These are phyloP conservation scores for Talaromyces nanjingensis DNA, from an alignment of 495 filamentous ascomycete species.

Conservation along the genomic window DNA sequence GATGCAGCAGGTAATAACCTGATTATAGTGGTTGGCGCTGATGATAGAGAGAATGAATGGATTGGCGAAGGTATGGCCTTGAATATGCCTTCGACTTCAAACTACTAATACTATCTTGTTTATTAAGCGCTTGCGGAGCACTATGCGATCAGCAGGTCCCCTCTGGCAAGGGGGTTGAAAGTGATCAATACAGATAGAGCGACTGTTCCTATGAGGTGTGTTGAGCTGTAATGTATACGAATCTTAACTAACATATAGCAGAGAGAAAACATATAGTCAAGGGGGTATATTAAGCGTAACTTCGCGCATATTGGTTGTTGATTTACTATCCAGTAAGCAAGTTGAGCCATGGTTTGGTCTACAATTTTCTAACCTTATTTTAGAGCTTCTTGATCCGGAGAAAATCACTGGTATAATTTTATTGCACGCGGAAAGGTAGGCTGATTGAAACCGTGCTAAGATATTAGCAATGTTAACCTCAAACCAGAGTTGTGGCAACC, in stretches of 20 bases:
- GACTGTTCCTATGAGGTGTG: conserved; percentile 64
- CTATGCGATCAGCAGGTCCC: conserved; percentile 71
- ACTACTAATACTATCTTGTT: background rate
- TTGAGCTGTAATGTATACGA: background rate
- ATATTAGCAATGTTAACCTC: conserved; percentile 10
- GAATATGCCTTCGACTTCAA: background rate
- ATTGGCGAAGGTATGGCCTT: conserved; percentile 63
- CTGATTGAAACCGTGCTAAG: background rate
- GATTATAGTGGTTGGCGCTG: conserved; percentile 81
- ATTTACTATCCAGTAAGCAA: conserved; percentile 66
- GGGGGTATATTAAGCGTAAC: conserved; percentile 96
- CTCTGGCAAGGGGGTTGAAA: conserved; percentile 75
- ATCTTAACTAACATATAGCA: conserved; percentile 20
- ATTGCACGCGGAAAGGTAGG: conserved; percentile 74
- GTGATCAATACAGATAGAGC: conserved; percentile 93
- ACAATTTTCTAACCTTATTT: conserved; percentile 14
- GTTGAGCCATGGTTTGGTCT: background rate
- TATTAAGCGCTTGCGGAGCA: conserved; percentile 77
- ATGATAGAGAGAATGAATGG: conserved; percentile 91
- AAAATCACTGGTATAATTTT: conserved; percentile 84
- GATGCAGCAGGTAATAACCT: conserved; percentile 94
- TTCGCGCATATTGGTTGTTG: conserved; percentile 88
- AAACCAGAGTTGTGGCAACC: conserved; percentile 65
- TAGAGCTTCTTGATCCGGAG: conserved; percentile 66
- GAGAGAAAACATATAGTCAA: conserved; percentile 82